Evolutionary conservation across 805 yeast genomes (phyloP).

Genomic region (Yarrowia sp.): DNA sequence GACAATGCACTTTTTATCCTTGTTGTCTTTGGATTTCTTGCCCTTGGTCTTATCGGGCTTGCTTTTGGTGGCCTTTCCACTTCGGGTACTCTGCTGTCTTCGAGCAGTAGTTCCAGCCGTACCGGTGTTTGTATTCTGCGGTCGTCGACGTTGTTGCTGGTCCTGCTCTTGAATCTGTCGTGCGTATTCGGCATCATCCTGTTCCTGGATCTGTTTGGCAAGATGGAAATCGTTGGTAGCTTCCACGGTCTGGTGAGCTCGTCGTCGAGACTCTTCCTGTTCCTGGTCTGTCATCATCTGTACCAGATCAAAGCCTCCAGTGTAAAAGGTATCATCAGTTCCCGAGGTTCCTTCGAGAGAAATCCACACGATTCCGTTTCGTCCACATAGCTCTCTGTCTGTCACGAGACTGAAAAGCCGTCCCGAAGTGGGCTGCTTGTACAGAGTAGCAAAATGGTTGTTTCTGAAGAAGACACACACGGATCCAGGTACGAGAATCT

Average conservation of each 20-base stretch:
- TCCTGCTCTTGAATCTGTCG: constrained; percentile 36
- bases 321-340: constrained; percentile 68
- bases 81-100: not conserved
- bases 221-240: constrained; percentile 46
- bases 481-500: constrained; percentile 58
- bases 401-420: constrained; percentile 72
- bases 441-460: constrained; percentile 83
- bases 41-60: constrained; percentile 14
- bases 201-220: constrained; percentile 49
- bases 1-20: constrained; percentile 41
- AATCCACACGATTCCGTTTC: constrained; percentile 76
- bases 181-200: constrained; percentile 47
- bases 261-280: constrained; percentile 19
- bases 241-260: constrained; percentile 38
- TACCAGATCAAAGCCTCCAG: constrained; percentile 61
- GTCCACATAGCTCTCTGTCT: constrained; percentile 60
- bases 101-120: not conserved
- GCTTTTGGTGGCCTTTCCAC: constrained; percentile 32
- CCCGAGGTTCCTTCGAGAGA: constrained; percentile 73
- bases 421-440: constrained; percentile 49
- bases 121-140: not conserved
- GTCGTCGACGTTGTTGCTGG: constrained; percentile 11
- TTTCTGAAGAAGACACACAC: constrained; percentile 82
- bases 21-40: constrained; percentile 23
- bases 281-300: constrained; percentile 8